Evolutionary conservation across 2,329 filamentous ascomycete genomes (phyloP), one percentile per base, ranked within the genome.

Genomic region (Ophiostoma pallidulum): DNA sequence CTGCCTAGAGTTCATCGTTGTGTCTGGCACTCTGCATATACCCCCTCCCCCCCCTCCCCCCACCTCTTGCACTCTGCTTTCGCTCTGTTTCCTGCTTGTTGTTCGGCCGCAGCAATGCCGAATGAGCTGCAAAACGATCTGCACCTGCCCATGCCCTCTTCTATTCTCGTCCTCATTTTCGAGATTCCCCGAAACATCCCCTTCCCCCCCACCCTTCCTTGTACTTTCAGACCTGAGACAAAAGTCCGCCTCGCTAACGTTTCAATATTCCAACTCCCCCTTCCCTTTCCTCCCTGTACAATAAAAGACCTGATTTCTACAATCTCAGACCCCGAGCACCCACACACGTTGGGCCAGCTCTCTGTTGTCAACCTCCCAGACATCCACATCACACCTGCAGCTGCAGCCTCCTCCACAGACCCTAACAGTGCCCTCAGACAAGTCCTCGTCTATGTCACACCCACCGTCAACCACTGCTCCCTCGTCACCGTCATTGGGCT

Each of bases 281-380:
- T 32, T 12, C 18, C 22, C 28, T n/a, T n/a, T n/a, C 28, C 32
- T 10, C 19, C n/a, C 33, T 20, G 4, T 26, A n/a, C 33, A 20
- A 24, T 28, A 18, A 41, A 54, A 92, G 91, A 98, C 69, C 76
- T 98, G 52, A 92, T 98, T 58, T 87, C 89, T 54, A 85, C 86
- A 57, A 96, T 98, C 60, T 91, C 87, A 20, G 92, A 98, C 64
- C 92, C 92, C 2, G 92, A 98, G 68, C 92, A 98, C 62, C 92
- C 92, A 32, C 80, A 96, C 45, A 94, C 91, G 3, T 77, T 98
- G 41, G 92, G 90, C 52, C 89, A 92, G 59, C 75, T 98, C 35
- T 89, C 90, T 29, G 92, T 98, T 45, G 89, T 98, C 56, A 96
- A 94, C 57, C 80, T 98, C n/a, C 82, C 86, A 28, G 92, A 98